Base-by-base conservation (phyloP, 2,329 filamentous ascomycete species). In the Sporothrix globosa region DNA sequence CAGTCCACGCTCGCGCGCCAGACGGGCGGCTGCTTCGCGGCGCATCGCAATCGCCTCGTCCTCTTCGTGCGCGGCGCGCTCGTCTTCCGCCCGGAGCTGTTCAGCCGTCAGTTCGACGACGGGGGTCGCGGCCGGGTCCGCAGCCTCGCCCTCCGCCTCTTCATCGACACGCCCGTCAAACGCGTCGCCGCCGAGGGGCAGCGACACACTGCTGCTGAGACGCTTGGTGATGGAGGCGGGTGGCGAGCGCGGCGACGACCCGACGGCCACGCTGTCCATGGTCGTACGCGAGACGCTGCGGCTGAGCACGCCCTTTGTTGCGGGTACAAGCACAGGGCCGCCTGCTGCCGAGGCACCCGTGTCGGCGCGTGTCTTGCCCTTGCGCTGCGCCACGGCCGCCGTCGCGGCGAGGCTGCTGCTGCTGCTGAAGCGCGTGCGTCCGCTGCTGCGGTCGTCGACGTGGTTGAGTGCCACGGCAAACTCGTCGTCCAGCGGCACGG, bases 401-500 rank as follows among this genome's bases (percentile, higher is more conserved):
- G 19, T 85, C 86, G 97, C 83, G 1, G 89, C 88, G 77, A 97
- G 58, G n/a, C 72, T 74, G 72, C 72, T 73, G 70, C 73, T 74
- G 70, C 71, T 73, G 74, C 85, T 89, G 73, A 84, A 87, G 72
- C 81, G 80, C 27, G 86, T 88, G 73, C 86, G 91, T 60, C 85
- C 87, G 75, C 91, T 93, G 74, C 90, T 90, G 60, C 87, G 86
- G 76, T 96, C 93, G n/a, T 96, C 93, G 74, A 91, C 88, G 68
- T 91, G 87, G 72, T 93, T 90, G 72, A 97, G 84, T 3, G 90
- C 88, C 78, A 97, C 90, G 2, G 93, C 92, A 75, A 98, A 96
- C 77, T 97, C 94, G 77, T 97, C 95, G 75, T 95, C 92, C 21
- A 98, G 82, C 14, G 93, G 92, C n/a, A 97, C 88, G 0, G 95